Conservation (phyloP, 345 rosid species). For the Acer yangbiense region DNA sequence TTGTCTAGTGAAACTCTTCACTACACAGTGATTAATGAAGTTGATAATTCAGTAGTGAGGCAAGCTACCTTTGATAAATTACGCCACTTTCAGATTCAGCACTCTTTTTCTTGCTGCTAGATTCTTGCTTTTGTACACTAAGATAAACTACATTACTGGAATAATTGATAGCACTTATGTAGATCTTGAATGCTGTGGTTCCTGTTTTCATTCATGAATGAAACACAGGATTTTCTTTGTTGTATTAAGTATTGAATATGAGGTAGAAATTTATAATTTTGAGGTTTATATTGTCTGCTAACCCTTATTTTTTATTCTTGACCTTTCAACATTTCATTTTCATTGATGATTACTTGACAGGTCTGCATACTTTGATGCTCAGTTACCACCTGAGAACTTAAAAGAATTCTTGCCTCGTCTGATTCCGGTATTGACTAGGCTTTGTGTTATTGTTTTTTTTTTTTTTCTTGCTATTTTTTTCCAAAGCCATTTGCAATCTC, state of each 20-base stretch:
- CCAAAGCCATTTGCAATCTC: neutral
- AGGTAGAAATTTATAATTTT: neutral
- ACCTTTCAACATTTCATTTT: neutral
- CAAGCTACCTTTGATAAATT: neutral
- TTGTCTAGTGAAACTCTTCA: neutral
- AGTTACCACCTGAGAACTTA: conserved; percentile 72
- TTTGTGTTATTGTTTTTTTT: conserved; percentile 15
- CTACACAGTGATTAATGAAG: neutral
- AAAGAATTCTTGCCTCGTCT: conserved; percentile 84
- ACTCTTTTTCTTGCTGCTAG: neutral
- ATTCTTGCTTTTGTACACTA: neutral
- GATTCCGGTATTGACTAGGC: conserved; percentile 60
- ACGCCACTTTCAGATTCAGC: neutral
- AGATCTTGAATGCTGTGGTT: neutral
- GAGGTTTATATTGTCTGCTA: neutral
- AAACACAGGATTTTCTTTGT: neutral
- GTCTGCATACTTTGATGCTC: conserved; percentile 92
- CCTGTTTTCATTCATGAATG: neutral
- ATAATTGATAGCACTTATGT: neutral
- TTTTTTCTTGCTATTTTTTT: conserved; percentile 12
- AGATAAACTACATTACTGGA: neutral
- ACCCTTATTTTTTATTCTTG: neutral
- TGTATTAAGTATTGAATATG: neutral
- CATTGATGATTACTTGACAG: conserved; percentile 47
- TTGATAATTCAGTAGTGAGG: neutral